phyloP scores from a whole-genome alignment of 495 filamentous ascomycete genomes.

The Talaromyces liani region DNA sequence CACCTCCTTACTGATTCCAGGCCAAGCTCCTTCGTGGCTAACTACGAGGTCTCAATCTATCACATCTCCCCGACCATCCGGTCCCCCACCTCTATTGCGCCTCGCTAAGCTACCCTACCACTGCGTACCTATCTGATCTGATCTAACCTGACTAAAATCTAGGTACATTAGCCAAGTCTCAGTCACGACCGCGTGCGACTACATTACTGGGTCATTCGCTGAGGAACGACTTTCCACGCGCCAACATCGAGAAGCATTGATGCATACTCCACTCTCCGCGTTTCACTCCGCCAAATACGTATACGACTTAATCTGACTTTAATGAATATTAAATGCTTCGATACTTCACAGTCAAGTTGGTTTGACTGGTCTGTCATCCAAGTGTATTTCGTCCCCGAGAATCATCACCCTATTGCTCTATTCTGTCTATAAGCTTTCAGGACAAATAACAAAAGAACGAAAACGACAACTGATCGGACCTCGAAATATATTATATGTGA shows the following conservation, averaged over 20 bases:
- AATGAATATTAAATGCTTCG: too few relatives aligned
- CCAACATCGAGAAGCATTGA: background rate
- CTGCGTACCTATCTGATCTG: background rate
- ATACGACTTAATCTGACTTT: too few relatives aligned
- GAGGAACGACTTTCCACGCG: background rate
- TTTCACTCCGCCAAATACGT: background rate
- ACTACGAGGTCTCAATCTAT: background rate
- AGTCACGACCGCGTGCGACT: background rate
- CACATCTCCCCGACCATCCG: background rate
- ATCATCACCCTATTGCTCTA: background rate
- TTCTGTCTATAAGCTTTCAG: background rate
- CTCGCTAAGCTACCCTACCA: background rate
- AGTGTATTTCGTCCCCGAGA: too few relatives aligned
- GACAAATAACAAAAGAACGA: background rate
- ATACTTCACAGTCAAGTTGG: too few relatives aligned
- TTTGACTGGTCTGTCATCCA: too few relatives aligned
- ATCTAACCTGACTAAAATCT: background rate
- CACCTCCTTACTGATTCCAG: background rate
- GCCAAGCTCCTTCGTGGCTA: background rate
- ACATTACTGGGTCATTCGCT: background rate
- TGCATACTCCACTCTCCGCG: background rate
- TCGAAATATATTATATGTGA: too few relatives aligned
- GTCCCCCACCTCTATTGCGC: background rate
- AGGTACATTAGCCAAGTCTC: background rate
- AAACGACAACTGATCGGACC: background rate